These are phyloP conservation scores for Coemansia sp. DNA, from an alignment of 192 early-diverging fungal genomes.

Conservation along the genomic window DNA sequence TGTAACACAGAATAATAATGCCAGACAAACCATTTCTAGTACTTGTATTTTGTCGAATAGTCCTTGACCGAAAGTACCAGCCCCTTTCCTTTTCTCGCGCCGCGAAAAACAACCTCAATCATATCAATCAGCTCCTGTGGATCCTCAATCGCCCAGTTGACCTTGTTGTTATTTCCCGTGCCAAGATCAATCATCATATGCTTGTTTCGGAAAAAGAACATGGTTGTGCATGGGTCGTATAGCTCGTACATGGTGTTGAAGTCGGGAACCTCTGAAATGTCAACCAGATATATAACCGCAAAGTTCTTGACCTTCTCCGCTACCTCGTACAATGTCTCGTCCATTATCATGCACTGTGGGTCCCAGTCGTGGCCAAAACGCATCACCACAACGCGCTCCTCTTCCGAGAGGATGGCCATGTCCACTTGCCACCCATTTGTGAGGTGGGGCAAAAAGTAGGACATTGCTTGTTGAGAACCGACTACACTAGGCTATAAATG, in stretches of 20 bases:
- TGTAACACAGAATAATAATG: neutral
- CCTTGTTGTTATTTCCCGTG: constrained; percentile 99
- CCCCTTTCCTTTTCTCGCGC: constrained; percentile 94
- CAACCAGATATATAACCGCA: constrained; percentile 95
- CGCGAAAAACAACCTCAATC: constrained; percentile 86
- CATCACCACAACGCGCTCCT: constrained; percentile 95
- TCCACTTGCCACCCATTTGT: constrained; percentile 93
- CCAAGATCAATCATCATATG: constrained; percentile 99
- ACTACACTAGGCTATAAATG: neutral
- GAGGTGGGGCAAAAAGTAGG: constrained; percentile 47
- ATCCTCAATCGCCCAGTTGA: constrained; percentile 94
- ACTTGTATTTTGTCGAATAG: constrained; percentile 98
- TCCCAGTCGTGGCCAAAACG: constrained; percentile 99
- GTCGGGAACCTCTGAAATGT: constrained; percentile 92
- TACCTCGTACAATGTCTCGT: constrained; percentile 90
- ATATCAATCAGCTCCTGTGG: constrained; percentile 97
- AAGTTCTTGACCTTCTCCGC: constrained; percentile 98
- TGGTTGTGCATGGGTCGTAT: constrained; percentile 96
- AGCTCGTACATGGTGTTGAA: constrained; percentile 98
- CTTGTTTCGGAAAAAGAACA: constrained; percentile 97
- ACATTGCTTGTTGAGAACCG: constrained; percentile 22
- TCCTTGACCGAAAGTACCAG: constrained; percentile 96
- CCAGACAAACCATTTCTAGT: constrained; percentile 51
- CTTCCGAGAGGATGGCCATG: constrained; percentile 96
- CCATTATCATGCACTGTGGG: constrained; percentile 94